These are phyloP conservation scores for Puccinia brachypodii DNA, from an alignment of 1,284 basidiomycete genomes.

Conservation along the genomic window DNA sequence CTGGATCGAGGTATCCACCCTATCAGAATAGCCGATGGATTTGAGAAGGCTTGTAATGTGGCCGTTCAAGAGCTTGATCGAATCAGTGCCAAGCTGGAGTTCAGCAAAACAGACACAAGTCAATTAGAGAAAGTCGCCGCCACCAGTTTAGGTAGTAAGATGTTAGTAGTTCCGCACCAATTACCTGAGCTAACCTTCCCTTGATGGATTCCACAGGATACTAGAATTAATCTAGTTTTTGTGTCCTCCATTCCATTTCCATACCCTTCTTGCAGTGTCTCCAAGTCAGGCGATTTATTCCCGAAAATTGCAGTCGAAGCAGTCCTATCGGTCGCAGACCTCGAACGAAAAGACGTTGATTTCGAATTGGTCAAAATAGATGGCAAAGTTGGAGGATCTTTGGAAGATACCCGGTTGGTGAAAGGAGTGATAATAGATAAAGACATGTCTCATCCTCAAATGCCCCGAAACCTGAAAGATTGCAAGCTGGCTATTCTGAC, in stretches of 20 bases:
- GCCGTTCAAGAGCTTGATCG: slow-evolving; percentile 86
- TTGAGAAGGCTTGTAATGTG: slow-evolving; percentile 86
- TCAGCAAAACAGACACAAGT: slow-evolving; percentile 74
- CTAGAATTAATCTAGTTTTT: not conserved
- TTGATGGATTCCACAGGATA: not conserved
- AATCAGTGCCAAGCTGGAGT: slow-evolving; percentile 87
- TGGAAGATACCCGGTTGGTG: slow-evolving; percentile 89
- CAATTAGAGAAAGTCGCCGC: slow-evolving; percentile 92
- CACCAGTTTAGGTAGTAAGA: slow-evolving; percentile 96
- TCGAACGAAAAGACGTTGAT: slow-evolving; percentile 89
- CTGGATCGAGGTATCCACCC: slow-evolving; percentile 97
- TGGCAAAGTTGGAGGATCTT: slow-evolving; percentile 94
- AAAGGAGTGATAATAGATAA: slow-evolving; percentile 97
- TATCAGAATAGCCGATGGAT: slow-evolving; percentile 96
- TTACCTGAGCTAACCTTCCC: not conserved
- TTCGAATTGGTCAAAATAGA: slow-evolving; percentile 99
- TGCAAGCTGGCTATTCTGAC: slow-evolving; percentile 95
- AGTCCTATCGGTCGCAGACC: slow-evolving; percentile 89
- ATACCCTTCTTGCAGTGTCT: slow-evolving; percentile 67
- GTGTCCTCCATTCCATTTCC: not conserved
- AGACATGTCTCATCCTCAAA: slow-evolving; percentile 98
- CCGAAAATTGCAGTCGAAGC: slow-evolving; percentile 97
- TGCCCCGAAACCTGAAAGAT: slow-evolving; percentile 83
- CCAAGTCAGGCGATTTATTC: slow-evolving; percentile 91
- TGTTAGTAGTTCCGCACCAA: slow-evolving; percentile 64